A percentile compares a stretch with the other conserved stretches of the same genome.
These are phyloP conservation scores for Aspergillus intermedius DNA, from an alignment of 2,329 filamentous ascomycete genomes.

Conservation along the genomic window DNA sequence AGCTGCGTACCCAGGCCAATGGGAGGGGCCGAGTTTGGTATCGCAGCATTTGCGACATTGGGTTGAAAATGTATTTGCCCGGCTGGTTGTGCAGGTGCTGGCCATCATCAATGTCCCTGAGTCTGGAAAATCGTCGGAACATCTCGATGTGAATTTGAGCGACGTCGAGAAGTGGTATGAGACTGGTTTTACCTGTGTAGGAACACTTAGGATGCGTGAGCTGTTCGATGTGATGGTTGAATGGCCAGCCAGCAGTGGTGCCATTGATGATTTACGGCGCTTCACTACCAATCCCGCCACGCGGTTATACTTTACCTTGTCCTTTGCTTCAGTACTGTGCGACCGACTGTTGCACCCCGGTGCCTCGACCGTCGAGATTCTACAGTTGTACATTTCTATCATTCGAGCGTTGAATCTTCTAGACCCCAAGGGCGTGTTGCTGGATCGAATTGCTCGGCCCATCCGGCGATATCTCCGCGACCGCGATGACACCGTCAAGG, in stretches of 20 bases:
- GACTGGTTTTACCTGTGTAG: conserved; percentile 50
- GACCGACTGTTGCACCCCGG: conserved; percentile 56
- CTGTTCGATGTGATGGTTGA: conserved; percentile 58
- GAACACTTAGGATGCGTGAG: conserved; percentile 49
- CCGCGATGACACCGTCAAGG: conserved; percentile 59
- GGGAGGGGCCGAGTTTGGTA: conserved; percentile 46
- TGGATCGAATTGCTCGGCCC: conserved; percentile 60
- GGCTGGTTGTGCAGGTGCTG: conserved; percentile 46
- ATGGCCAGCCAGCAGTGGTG: conserved; percentile 54
- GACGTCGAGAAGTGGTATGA: conserved; percentile 51
- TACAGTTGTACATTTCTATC: conserved; percentile 62
- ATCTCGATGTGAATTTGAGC: conserved; percentile 29
- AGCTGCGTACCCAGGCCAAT: conserved; percentile 52
- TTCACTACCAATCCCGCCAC: conserved; percentile 49
- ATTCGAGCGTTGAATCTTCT: conserved; percentile 59
- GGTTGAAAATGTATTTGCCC: conserved; percentile 50
- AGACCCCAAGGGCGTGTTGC: conserved; percentile 59
- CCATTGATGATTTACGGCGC: conserved; percentile 55
- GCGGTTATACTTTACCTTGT: conserved; percentile 49
- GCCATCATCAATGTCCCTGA: conserved; percentile 30
- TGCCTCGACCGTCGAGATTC: conserved; percentile 58
- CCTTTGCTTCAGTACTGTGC: conserved; percentile 49
- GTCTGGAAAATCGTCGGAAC: conserved; percentile 14
- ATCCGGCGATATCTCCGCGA: conserved; percentile 58
- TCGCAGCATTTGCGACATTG: conserved; percentile 48